phyloP scores from a whole-genome alignment of 768 basidiomycete genomes.

The Scleroderma bovista region DNA sequence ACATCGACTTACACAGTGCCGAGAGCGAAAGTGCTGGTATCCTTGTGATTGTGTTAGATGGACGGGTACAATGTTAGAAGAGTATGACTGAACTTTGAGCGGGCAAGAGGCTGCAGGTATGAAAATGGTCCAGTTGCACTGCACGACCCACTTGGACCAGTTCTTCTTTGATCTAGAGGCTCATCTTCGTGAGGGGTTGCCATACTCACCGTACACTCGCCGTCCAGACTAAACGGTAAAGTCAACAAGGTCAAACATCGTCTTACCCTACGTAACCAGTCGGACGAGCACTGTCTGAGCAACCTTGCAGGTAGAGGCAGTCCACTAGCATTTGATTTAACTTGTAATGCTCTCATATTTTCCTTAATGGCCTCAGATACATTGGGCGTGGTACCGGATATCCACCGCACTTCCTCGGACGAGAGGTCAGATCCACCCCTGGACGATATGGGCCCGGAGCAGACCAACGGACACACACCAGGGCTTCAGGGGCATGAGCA shows the following conservation, averaged over 20 bases:
- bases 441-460: conserved; percentile 1
- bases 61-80: not conserved
- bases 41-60: conserved; percentile 19
- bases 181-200: no score
- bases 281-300: not conserved
- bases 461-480: conserved; percentile 16
- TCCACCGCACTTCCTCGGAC: not conserved
- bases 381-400: no score
- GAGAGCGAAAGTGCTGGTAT: conserved; percentile 26
- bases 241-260: not conserved
- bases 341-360: not conserved
- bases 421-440: not conserved
- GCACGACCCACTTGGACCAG: no score
- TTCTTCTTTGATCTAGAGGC: no score
- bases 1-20: conserved; percentile 28
- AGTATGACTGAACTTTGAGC: conserved; percentile 25
- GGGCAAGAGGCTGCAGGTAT: conserved; percentile 23
- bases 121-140: conserved; percentile 20
- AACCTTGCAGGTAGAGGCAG: not conserved
- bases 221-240: no score
- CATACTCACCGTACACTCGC: no score
- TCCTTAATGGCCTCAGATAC: not conserved
- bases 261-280: not conserved
- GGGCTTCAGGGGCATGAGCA: not conserved
- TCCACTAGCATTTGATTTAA: not conserved